phyloP scores from a whole-genome alignment of 75 land plant species.

The Pinus taeda region DNA sequence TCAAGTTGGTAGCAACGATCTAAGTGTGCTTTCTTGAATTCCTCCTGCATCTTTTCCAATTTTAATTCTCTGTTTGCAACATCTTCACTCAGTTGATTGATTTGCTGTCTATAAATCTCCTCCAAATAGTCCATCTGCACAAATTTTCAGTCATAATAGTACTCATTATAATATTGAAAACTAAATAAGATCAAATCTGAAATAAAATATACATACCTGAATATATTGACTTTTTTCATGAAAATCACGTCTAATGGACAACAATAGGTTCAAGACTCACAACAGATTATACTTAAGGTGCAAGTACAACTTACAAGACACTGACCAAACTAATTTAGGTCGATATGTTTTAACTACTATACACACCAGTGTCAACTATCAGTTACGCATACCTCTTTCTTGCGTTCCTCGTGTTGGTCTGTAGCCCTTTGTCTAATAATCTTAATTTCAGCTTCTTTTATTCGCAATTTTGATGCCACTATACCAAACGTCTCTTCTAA shows the following conservation, averaged over 20 bases:
- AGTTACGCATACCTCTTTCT: slow-evolving; percentile 46
- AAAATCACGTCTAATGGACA: neutral
- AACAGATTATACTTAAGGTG: neutral
- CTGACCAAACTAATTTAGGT: neutral
- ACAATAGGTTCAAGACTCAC: neutral
- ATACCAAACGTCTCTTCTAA: slow-evolving; percentile 43
- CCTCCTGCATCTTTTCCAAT: slow-evolving; percentile 1
- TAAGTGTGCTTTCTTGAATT: neutral
- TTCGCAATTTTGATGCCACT: slow-evolving; percentile 41
- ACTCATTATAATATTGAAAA: neutral
- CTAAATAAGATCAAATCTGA: neutral
- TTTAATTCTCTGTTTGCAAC: neutral
- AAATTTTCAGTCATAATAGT: neutral
- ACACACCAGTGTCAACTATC: neutral
- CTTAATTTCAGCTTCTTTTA: slow-evolving; percentile 45
- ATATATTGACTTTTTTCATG: neutral
- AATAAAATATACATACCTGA: neutral
- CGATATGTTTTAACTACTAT: neutral
- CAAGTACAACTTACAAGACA: neutral
- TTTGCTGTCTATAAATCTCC: slow-evolving; percentile 4
- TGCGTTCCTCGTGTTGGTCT: slow-evolving; percentile 51
- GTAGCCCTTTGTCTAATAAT: slow-evolving; percentile 47
- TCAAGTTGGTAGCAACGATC: slow-evolving; percentile 8
- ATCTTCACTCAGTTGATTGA: slow-evolving; percentile 8
- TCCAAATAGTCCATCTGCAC: slow-evolving; percentile 6